Base-by-base conservation (phyloP, 768 basidiomycete genomes). In the Russula vinacea region DNA sequence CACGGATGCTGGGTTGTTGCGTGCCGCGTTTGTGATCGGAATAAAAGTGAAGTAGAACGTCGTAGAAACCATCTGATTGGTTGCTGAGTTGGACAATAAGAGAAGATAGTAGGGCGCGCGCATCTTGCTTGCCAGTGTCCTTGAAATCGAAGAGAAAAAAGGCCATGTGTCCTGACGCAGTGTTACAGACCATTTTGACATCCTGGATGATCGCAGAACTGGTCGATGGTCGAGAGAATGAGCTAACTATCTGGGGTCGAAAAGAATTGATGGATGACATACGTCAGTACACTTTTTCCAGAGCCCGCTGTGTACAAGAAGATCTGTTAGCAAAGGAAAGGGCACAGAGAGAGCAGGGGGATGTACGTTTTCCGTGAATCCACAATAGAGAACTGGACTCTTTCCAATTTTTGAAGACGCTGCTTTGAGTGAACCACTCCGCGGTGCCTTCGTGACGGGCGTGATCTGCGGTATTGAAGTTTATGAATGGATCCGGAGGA, bases 401-500 rank as follows among this genome's bases (percentile, higher is more conserved):
- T n/a, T 52, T 52, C 51, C 51, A 52, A 33, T n/a, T 32, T 17
- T 52, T 52, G 32, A 32, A 52, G 29, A 19, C 9, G 19, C 5
- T 33, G 17, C 32, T n/a, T 52, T 52, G 16, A 52, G 32, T 52
- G 4, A 59, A 51, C 58, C 58, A 59, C 17, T 22, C 44, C 6
- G 49, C 58, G 9, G 51, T 52, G 17, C 51, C 19, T n/a, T 52
- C 17, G 19, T 33, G 51, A 33, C 14, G 51, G 10, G 19, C 17
- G 32, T 33, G 32, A 5, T 2, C 17, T 10, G 51, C 51, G n/a
- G 10, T 33, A 10, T 52, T 35, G 49, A 51, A 47, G 40, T 59
- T 59, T 19, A 19, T 51, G 8, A 49, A 59, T 29, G 49, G 37
- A 40, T 59, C 49, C 7, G 58, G 58, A 17, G 58, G 58, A 9